These are phyloP conservation scores for Ogataea minuta DNA, from an alignment of 805 yeast species.

Conservation along the genomic window DNA sequence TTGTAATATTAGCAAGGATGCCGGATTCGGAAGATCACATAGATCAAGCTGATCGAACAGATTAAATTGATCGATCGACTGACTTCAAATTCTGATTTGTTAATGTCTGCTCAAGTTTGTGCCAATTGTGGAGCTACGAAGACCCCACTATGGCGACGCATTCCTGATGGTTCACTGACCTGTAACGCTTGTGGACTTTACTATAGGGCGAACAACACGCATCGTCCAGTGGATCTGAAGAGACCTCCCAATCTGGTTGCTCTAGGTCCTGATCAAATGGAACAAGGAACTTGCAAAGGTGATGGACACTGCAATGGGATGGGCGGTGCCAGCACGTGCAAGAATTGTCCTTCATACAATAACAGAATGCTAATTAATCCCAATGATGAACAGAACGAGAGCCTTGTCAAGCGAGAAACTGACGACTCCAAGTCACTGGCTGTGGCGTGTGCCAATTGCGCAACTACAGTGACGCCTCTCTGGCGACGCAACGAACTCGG, in stretches of 20 bases:
- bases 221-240: conserved; percentile 65
- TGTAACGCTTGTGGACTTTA: conserved; percentile 64
- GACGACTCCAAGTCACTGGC: conserved; percentile 43
- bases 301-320: conserved; percentile 85
- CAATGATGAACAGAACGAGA: conserved; percentile 1
- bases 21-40: not conserved
- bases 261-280: conserved; percentile 35
- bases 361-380: conserved; percentile 48
- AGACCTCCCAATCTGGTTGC: conserved; percentile 52
- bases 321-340: conserved; percentile 78
- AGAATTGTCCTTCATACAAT: conserved; percentile 81
- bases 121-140: conserved; percentile 55
- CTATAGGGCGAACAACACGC: conserved; percentile 54
- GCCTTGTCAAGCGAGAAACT: conserved; percentile 4
- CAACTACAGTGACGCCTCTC: conserved; percentile 79
- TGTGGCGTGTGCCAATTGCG: conserved; percentile 80
- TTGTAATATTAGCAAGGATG: not conserved
- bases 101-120: conserved; percentile 37
- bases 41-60: not conserved
- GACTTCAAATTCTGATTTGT: not conserved
- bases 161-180: conserved; percentile 53
- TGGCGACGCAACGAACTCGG: conserved; percentile 86
- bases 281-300: conserved; percentile 62
- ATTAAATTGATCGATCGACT: not conserved
- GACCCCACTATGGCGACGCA: conserved; percentile 59